Evolutionary conservation across 1,284 basidiomycete genomes (phyloP), one percentile per base, ranked within the genome.

Genomic region (Melampsora occidentalis): DNA sequence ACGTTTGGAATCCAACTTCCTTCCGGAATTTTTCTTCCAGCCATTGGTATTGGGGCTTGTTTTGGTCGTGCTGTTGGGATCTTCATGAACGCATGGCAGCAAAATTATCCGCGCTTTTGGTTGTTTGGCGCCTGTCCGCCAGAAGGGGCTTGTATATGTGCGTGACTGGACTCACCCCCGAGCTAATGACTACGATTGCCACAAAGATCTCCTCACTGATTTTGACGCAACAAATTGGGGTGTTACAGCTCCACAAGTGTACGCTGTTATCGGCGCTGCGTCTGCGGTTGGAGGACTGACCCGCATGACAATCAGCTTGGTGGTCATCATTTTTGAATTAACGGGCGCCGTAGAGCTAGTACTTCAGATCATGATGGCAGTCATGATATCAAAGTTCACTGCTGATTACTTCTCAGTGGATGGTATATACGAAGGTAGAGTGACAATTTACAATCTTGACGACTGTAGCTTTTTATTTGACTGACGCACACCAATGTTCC

Each of bases 261-360:
- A 93, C 80, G 90, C 91, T 18, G 90, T 92, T 28, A 89, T 93
- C 49, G 91, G 91, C 0, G 91, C 91, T 22, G 89, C 91, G 39
- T 90, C 90, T 1, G 90, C 91, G 86, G 84, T 93, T 0, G 90
- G 89, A 9, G 91, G 91, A 3, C 90, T 92, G 2, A 93, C 91
- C 5, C 84, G 90, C 76, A 92, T 92, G 89, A 92, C 84, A 2
- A 81, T 84, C 49, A 81, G 80, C 4, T 83, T 91, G 69, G 89
- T 90, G 28, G 89, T 90, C 39, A 90, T 91, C 75, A 83, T 90
- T 7, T 90, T 90, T 80, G 89, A 90, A 85, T 88, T 88, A 77
- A 61, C 68, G 39, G 62, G 64, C 35, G 78, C 79, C n/a, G 79
- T 71, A 33, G 72, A 48, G 84, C 90, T 28, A 90, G 90, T 25